Conservation (phyloP, 2,329 filamentous ascomycete genomes). For the Coleophoma cylindrospora region DNA sequence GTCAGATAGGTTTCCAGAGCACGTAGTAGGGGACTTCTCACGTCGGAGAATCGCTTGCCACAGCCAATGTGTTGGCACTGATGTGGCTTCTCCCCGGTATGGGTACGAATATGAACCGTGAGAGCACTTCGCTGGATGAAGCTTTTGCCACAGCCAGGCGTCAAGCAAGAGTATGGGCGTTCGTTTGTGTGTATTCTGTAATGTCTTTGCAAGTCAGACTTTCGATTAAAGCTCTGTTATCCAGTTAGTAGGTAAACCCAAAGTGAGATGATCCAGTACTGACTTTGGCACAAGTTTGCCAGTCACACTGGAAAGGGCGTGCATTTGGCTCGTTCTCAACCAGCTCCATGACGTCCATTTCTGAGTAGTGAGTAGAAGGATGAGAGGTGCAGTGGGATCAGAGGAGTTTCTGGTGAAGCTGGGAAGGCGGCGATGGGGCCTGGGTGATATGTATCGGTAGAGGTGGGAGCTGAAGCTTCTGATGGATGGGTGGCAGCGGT, state of each 20-base stretch:
- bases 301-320: constrained; percentile 60
- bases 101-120: constrained; percentile 66
- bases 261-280: constrained; percentile 11
- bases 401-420: background rate
- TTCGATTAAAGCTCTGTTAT: constrained; percentile 63
- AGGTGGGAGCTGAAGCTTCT: no score
- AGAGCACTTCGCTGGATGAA: constrained; percentile 68
- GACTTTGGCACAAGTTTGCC: constrained; percentile 59
- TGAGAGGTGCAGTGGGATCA: no score
- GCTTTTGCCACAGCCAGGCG: constrained; percentile 59
- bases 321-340: constrained; percentile 59
- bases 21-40: constrained; percentile 31
- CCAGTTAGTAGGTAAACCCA: constrained; percentile 4
- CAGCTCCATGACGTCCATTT: constrained; percentile 60
- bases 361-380: no score
- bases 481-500: constrained; percentile 7
- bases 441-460: no score
- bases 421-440: background rate
- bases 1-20: constrained; percentile 9
- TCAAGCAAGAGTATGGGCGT: constrained; percentile 58
- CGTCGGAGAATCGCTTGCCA: constrained; percentile 66
- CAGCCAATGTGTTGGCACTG: constrained; percentile 61
- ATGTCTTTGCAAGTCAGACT: constrained; percentile 66
- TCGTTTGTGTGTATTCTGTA: constrained; percentile 70
- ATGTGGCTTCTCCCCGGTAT: constrained; percentile 69